Base-by-base conservation (phyloP, 805 yeast genomes). In the Maudiozyma bulderi region DNA sequence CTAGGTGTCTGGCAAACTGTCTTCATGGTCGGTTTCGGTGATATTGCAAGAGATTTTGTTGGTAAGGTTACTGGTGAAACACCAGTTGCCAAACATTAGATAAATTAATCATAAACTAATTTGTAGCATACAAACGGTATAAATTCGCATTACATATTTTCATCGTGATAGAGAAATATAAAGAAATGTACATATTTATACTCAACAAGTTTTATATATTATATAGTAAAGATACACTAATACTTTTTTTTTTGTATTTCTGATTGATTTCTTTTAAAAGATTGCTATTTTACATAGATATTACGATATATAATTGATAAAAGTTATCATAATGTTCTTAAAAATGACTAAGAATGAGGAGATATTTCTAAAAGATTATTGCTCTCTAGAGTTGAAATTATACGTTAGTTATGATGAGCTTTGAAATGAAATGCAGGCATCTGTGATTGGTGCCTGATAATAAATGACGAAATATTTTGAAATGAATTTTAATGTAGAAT, bases 21-120 rank as follows among this genome's bases (percentile, higher is more conserved):
- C 43, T 91, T 95, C 68, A 91, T 91, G 98, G 98, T 91, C 51
- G 96, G 96, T 10, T 81, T 93, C 57, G 99, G 98, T 67, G 99
- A 93, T 64, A 86, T 89, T 69, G 89, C 89, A 34, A 84, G 80
- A 66, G 88, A 82, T 49, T 73, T 74, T 49, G 84, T 84, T 46
- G 86, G 75, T 33, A 74, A 68, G 50, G 48, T 82, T 51, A 80
- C 86, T 5, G 86, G 86, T 47, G 80, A 80, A 55, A 62, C 57
- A 43, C 84, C 84, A 42, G 72, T 58, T 43, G 77, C 65, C 11
- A 66, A 65, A 45, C 71, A 67, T 51, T 64, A 43, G 43, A n/a
- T 5, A 14, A 9, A 10, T 13, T 38, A 2, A 38, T 34, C n/a
- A n/a, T 10, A 38, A 11, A 3, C 26, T 3, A n/a, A 38, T 38